Conservation (phyloP, 345 rosid genomes). For the Gossypium raimondii region DNA sequence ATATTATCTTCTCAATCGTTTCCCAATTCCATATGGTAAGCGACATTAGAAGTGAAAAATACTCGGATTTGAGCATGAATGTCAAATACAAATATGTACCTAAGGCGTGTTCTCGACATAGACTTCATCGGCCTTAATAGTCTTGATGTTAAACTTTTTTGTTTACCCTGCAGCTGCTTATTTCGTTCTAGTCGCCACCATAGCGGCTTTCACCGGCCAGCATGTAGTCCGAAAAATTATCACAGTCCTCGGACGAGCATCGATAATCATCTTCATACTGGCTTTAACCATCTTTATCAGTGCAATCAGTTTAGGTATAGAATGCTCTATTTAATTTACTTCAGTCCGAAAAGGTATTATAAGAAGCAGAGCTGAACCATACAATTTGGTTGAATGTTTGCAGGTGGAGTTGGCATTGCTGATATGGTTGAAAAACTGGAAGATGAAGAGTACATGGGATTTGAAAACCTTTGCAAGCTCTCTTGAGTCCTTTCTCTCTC, state of each 20-base stretch:
- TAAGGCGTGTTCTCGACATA: neutral
- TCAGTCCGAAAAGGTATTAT: neutral
- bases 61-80: too few species aligned
- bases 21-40: conserved; percentile 63
- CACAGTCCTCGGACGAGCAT: conserved; percentile 56
- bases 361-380: neutral
- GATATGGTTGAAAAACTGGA: conserved; percentile 57
- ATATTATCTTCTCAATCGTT: conserved; percentile 61
- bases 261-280: conserved; percentile 63
- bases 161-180: conserved; percentile 43
- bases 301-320: conserved; percentile 56
- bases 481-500: conserved; percentile 16
- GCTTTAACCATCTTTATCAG: conserved; percentile 62
- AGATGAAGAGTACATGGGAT: conserved; percentile 64
- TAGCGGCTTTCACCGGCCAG: conserved; percentile 61
- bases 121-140: neutral
- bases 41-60: neutral
- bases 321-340: neutral
- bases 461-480: conserved; percentile 48
- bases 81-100: neutral
- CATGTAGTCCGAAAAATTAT: conserved; percentile 54
- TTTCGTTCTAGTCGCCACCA: conserved; percentile 47
- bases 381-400: neutral
- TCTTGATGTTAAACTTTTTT: neutral
- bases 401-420: conserved; percentile 69